Conservation (phyloP, 2,329 filamentous ascomycete species). For the Trichoderma afroharzianum region DNA sequence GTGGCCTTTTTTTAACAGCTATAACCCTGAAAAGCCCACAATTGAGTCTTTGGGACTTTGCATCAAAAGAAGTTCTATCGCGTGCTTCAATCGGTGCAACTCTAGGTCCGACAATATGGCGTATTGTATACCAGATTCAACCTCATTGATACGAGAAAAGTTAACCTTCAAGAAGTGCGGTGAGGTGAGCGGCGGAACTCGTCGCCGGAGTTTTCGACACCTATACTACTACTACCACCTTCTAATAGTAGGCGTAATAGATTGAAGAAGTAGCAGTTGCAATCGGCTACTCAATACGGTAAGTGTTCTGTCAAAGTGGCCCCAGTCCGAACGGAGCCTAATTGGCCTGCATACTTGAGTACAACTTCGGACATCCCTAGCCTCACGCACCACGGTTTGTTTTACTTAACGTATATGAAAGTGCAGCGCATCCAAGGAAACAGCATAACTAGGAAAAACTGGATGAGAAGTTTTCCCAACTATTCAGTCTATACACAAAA, state of each 20-base stretch:
- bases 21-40: not conserved
- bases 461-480: not conserved
- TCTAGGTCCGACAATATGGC: not conserved
- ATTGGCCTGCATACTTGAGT: not conserved
- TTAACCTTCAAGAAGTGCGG: not conserved
- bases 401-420: not conserved
- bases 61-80: not conserved
- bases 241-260: not conserved
- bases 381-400: not conserved
- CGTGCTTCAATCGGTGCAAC: not conserved
- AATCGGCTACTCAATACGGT: not conserved
- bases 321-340: not conserved
- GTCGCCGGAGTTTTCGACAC: not conserved
- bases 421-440: not conserved
- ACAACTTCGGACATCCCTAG: not conserved
- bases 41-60: not conserved
- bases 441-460: not conserved
- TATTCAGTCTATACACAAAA: not conserved
- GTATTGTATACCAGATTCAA: not conserved
- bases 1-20: not conserved
- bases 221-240: not conserved
- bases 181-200: not conserved
- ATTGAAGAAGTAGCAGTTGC: not conserved
- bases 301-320: not conserved
- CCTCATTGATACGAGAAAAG: not conserved